Evolutionary conservation across 768 basidiomycete genomes (phyloP).

Genomic region (Porpolomopsis calyptriformis): DNA sequence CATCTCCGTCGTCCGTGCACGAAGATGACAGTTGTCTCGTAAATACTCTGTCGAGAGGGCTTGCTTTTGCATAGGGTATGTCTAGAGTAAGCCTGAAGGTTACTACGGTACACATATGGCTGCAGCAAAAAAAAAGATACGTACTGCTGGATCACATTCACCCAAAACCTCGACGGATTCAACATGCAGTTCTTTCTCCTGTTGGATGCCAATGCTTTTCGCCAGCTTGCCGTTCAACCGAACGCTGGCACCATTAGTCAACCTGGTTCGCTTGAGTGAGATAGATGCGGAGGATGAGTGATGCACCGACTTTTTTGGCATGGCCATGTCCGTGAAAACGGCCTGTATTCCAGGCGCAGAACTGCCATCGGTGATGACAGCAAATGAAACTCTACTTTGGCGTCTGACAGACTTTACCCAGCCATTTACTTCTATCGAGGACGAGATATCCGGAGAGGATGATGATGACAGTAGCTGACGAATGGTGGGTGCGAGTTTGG

Average conservation of each 20-base stretch:
- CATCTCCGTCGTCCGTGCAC: slow-evolving; percentile 63
- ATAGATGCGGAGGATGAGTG: not conserved
- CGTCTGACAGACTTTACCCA: slow-evolving; percentile 81
- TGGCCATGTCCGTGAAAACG: slow-evolving; percentile 43
- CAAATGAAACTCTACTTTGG: slow-evolving; percentile 85
- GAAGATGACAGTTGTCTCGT: slow-evolving; percentile 80
- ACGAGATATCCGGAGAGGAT: not conserved
- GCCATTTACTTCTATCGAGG: slow-evolving; percentile 38
- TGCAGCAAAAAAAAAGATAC: slow-evolving; percentile 6
- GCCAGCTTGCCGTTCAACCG: slow-evolving; percentile 35
- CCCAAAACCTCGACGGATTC: slow-evolving; percentile 35
- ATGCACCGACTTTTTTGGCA: slow-evolving; percentile 21
- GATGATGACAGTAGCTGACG: slow-evolving; percentile 19
- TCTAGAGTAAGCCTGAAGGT: slow-evolving; percentile 40
- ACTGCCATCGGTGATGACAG: slow-evolving; percentile 74
- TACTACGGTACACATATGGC: not conserved
- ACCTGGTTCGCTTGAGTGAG: slow-evolving; percentile 12
- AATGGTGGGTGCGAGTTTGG: slow-evolving; percentile 21
- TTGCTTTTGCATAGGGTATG: slow-evolving; percentile 91
- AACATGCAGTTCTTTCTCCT: slow-evolving; percentile 39
- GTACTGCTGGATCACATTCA: slow-evolving; percentile 37
- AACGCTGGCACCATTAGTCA: slow-evolving; percentile 34
- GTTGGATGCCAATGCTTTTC: slow-evolving; percentile 33
- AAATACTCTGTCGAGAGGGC: slow-evolving; percentile 67
- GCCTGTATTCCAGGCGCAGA: slow-evolving; percentile 62